Conservation (phyloP, 257 asterid species). For the Coffea eugenioides region DNA sequence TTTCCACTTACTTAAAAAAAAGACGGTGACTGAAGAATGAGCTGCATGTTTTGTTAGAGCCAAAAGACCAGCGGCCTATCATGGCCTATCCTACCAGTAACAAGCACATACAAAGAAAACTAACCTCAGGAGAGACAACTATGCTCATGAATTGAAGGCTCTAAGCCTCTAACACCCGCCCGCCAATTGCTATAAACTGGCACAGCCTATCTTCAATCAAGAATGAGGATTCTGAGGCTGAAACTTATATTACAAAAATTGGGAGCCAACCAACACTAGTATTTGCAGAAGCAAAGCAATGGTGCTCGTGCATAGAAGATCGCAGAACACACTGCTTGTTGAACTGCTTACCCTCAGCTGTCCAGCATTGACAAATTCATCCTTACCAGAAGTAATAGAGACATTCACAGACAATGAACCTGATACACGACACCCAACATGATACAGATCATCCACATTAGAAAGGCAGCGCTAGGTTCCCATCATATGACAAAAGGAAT, state of each 20-base stretch:
- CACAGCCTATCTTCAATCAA: constrained; percentile 8
- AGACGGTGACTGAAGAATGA: background rate
- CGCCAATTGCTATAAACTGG: constrained; percentile 31
- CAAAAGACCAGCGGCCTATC: background rate
- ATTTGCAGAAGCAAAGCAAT: constrained; percentile 23
- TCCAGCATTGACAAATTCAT: constrained; percentile 63
- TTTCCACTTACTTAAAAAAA: no score
- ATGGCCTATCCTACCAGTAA: constrained; percentile 2
- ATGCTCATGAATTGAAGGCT: constrained; percentile 1
- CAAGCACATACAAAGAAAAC: background rate
- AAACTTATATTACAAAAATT: constrained; percentile 38
- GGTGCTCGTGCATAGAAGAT: constrained; percentile 13
- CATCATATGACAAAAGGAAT: background rate
- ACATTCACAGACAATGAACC: constrained; percentile 88
- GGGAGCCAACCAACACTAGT: constrained; percentile 28
- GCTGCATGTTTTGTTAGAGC: background rate
- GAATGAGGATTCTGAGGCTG: background rate
- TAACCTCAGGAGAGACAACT: background rate
- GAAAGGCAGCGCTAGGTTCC: background rate
- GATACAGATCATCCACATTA: background rate
- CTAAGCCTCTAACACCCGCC: constrained; percentile 16
- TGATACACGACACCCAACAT: constrained; percentile 19
- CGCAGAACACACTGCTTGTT: constrained; percentile 22
- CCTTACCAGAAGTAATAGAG: constrained; percentile 72
- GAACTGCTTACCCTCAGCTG: constrained; percentile 66